Conservation (phyloP, 306 rosid genomes). For the Inga oerstediana region DNA sequence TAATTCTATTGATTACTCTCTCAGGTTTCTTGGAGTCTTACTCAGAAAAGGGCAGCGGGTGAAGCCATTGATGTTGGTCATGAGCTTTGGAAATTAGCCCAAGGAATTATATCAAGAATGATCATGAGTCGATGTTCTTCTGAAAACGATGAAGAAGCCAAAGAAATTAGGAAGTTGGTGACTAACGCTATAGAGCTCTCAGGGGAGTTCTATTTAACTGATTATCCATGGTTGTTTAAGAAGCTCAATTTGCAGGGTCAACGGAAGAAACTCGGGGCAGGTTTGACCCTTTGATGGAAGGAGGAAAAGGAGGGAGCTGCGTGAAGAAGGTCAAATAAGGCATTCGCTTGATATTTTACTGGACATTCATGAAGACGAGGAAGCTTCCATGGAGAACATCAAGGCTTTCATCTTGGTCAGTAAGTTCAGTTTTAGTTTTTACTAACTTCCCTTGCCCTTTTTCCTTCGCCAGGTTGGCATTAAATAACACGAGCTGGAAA, state of each 20-base stretch:
- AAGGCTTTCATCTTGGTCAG: no score
- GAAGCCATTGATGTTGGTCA: slow-evolving; percentile 45
- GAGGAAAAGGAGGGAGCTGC: slow-evolving; percentile 18
- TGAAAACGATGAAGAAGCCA: slow-evolving; percentile 41
- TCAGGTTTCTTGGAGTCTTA: slow-evolving; percentile 25
- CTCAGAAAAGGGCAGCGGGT: slow-evolving; percentile 12
- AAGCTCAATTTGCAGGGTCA: slow-evolving; percentile 46
- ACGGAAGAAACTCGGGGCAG: slow-evolving; percentile 20
- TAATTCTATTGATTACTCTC: background rate
- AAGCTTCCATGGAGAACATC: no score
- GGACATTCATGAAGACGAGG: no score
- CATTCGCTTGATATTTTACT: no score
- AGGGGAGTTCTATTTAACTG: slow-evolving; percentile 48
- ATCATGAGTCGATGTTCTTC: slow-evolving; percentile 38
- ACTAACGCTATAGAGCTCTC: slow-evolving; percentile 19
- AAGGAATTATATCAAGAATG: slow-evolving; percentile 44
- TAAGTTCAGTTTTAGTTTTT: no score
- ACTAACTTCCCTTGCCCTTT: no score
- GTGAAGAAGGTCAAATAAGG: background rate
- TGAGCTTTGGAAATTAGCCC: slow-evolving; percentile 34
- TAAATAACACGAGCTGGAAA: no score
- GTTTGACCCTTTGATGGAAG: slow-evolving; percentile 50
- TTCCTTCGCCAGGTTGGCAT: no score
- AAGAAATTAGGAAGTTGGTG: slow-evolving; percentile 41
- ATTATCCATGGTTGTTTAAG: slow-evolving; percentile 51